Evolutionary conservation across 108 stramenopile species (phyloP).

Genomic region (Pseudonitzschia pungens): DNA sequence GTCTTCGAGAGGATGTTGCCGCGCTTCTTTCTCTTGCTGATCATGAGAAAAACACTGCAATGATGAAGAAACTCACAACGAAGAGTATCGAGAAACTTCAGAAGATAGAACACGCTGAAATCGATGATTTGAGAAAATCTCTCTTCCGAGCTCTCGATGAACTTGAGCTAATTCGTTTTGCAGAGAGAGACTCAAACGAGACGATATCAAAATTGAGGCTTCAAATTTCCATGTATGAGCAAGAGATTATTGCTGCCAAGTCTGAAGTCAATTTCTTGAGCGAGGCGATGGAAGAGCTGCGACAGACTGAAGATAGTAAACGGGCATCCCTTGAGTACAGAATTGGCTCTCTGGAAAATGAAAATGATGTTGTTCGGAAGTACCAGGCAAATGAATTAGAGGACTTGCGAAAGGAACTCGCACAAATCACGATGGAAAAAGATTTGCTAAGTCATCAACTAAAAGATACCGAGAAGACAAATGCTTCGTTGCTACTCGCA

Average conservation of each 20-base stretch:
- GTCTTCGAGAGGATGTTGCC: slow-evolving; percentile 64
- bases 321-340: slow-evolving; percentile 70
- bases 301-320: slow-evolving; percentile 54
- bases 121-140: slow-evolving; percentile 60
- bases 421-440: slow-evolving; percentile 59
- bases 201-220: slow-evolving; percentile 54
- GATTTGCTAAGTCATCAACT: slow-evolving; percentile 65
- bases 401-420: slow-evolving; percentile 59
- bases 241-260: slow-evolving; percentile 72
- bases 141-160: slow-evolving; percentile 61
- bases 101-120: slow-evolving; percentile 63
- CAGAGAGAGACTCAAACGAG: slow-evolving; percentile 66
- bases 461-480: slow-evolving; percentile 66
- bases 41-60: slow-evolving; percentile 37
- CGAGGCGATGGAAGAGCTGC: slow-evolving; percentile 71
- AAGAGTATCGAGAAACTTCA: slow-evolving; percentile 59
- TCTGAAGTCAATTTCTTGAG: slow-evolving; percentile 63
- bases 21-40: slow-evolving; percentile 61
- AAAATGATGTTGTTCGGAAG: slow-evolving; percentile 47
- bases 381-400: slow-evolving; percentile 58
- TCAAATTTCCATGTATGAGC: slow-evolving; percentile 64
- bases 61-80: slow-evolving; percentile 56
- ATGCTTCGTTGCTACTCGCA: slow-evolving; percentile 54
- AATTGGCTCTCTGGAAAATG: slow-evolving; percentile 68
- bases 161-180: slow-evolving; percentile 54